phyloP scores from a whole-genome alignment of 164 flowering plant genomes.

The Akebia trifoliata region DNA sequence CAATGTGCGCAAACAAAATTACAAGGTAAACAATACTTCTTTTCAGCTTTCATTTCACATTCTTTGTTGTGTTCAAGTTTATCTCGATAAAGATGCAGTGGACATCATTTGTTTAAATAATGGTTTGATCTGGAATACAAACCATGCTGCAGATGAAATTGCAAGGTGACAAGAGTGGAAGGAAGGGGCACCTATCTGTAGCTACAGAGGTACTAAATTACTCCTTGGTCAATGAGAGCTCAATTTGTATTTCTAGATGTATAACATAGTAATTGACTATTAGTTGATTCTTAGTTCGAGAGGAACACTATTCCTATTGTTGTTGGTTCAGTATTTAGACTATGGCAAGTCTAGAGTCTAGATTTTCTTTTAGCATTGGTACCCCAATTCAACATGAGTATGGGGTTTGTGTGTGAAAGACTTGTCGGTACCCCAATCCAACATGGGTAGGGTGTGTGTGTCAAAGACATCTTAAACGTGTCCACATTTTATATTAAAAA shows the following conservation, averaged over 20 bases:
- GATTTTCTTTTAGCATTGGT: background rate
- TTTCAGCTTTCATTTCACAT: background rate
- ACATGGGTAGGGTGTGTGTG: no score
- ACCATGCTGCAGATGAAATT: constrained; percentile 64
- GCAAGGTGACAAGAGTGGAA: constrained; percentile 77
- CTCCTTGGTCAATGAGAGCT: background rate
- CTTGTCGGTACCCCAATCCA: no score
- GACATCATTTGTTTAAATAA: no score
- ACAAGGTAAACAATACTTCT: constrained; percentile 51
- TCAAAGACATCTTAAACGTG: no score
- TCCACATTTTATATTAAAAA: no score
- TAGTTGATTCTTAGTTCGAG: background rate
- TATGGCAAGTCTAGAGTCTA: background rate
- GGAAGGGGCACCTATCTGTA: constrained; percentile 86
- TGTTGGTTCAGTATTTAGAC: no score
- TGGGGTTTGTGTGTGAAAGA: no score
- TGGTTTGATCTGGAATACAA: background rate
- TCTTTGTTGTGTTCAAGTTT: background rate
- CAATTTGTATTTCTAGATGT: background rate
- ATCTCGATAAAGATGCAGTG: background rate
- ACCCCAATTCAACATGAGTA: no score
- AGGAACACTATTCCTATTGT: background rate
- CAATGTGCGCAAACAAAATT: constrained; percentile 68
- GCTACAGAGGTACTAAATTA: constrained; percentile 74
- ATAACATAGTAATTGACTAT: background rate